phyloP scores from a whole-genome alignment of 108 stramenopile species.

The Nitzschia inconspicua region DNA sequence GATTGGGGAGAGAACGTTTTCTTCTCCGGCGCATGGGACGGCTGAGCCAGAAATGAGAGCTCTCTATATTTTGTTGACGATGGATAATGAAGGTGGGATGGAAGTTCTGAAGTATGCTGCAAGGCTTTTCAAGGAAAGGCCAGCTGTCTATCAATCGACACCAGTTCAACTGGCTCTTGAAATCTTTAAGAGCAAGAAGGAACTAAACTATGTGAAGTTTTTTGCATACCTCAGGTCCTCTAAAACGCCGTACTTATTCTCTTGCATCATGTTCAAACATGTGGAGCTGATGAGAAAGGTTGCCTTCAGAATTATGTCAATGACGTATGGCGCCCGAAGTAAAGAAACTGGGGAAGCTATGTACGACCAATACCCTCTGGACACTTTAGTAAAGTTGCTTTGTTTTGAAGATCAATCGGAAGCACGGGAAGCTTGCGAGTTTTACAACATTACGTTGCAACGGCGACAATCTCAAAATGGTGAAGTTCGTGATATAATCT shows the following conservation, averaged over 20 bases:
- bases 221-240: constrained; percentile 60
- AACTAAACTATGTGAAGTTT: constrained; percentile 85
- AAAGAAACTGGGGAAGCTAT: constrained; percentile 67
- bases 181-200: constrained; percentile 80
- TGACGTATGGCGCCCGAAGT: constrained; percentile 65
- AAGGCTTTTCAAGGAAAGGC: constrained; percentile 54
- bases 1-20: constrained; percentile 49
- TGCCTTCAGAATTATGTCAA: constrained; percentile 74
- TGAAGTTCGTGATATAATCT: constrained; percentile 34
- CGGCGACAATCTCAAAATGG: constrained; percentile 14
- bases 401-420: constrained; percentile 84
- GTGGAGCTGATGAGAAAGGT: constrained; percentile 80
- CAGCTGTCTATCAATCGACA: constrained; percentile 68
- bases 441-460: constrained; percentile 77
- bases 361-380: constrained; percentile 77
- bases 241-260: constrained; percentile 72
- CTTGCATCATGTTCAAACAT: constrained; percentile 90
- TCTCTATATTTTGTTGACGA: constrained; percentile 75
- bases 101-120: constrained; percentile 88
- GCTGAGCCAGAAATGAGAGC: constrained; percentile 89
- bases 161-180: constrained; percentile 83
- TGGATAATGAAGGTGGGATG: constrained; percentile 91
- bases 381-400: constrained; percentile 51
- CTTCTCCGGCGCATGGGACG: constrained; percentile 55
- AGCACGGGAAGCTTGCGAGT: constrained; percentile 64